Evolutionary conservation across 2,329 filamentous ascomycete genomes (phyloP).

Genomic region (Fusarium praegraminearum): DNA sequence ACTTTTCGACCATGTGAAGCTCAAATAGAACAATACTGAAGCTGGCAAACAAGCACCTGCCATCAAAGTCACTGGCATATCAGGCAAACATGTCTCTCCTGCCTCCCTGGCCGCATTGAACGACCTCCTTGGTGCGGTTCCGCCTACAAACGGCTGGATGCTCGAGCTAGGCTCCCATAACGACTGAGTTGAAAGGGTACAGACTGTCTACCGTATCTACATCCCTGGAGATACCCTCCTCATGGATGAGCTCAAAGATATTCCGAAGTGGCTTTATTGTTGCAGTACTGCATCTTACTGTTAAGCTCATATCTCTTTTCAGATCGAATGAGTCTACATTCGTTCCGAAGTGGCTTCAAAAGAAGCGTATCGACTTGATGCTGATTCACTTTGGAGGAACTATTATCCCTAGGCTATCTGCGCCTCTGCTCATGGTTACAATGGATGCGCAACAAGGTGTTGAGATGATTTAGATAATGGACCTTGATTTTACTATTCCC

Average conservation of each 20-base stretch:
- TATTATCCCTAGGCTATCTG: slow-evolving; percentile 69
- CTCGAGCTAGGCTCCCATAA: slow-evolving; percentile 67
- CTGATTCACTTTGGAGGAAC: slow-evolving; percentile 74
- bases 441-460: slow-evolving; percentile 75
- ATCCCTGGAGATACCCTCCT: slow-evolving; percentile 75
- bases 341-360: slow-evolving; percentile 65
- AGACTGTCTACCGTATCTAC: slow-evolving; percentile 70
- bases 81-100: slow-evolving; percentile 70
- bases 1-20: slow-evolving; percentile 65
- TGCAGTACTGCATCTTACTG: too few species aligned
- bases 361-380: slow-evolving; percentile 72
- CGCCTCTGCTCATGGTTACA: slow-evolving; percentile 74
- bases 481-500: slow-evolving; percentile 72
- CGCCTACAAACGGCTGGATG: slow-evolving; percentile 76
- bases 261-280: slow-evolving; percentile 63
- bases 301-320: too few species aligned
- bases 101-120: slow-evolving; percentile 55
- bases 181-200: slow-evolving; percentile 49
- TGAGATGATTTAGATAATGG: slow-evolving; percentile 68
- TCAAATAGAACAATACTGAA: slow-evolving; percentile 1
- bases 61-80: slow-evolving; percentile 69
- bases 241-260: slow-evolving; percentile 66
- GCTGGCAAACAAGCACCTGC: slow-evolving; percentile 52
- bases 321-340: too few species aligned
- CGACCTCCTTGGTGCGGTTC: slow-evolving; percentile 59